These are phyloP conservation scores for Canavalia gladiata DNA, from an alignment of 306 rosid species.

Conservation along the genomic window DNA sequence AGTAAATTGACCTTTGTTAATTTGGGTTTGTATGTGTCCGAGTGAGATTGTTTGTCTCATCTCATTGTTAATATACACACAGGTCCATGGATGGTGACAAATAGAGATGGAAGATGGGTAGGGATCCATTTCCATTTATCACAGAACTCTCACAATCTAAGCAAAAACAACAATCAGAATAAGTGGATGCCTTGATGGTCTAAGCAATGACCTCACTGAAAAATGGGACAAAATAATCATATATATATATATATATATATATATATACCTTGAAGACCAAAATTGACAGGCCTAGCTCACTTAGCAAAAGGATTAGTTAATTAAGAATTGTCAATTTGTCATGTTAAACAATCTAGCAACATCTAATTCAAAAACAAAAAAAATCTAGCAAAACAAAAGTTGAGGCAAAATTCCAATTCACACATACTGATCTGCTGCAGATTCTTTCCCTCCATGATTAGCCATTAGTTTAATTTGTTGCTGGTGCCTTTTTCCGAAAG, in stretches of 20 bases:
- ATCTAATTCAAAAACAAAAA: neutral
- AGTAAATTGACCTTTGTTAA: slow-evolving; percentile 1
- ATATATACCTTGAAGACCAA: slow-evolving; percentile 18
- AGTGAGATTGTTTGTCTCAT: slow-evolving; percentile 42
- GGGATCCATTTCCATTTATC: slow-evolving; percentile 47
- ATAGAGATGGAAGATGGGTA: slow-evolving; percentile 43
- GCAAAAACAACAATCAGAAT: slow-evolving; percentile 27
- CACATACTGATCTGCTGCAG: slow-evolving; percentile 16
- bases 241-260: slow-evolving; percentile 11
- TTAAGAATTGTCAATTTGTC: slow-evolving; percentile 37
- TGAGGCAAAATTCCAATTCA: slow-evolving; percentile 34
- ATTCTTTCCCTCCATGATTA: slow-evolving; percentile 23
- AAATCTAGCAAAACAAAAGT: neutral
- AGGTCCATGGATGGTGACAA: slow-evolving; percentile 53
- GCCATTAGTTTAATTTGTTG: slow-evolving; percentile 16
- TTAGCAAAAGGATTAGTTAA: neutral
- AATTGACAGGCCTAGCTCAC: slow-evolving; percentile 35
- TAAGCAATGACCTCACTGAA: slow-evolving; percentile 61
- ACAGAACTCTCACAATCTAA: slow-evolving; percentile 44
- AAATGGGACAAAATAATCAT: slow-evolving; percentile 35
- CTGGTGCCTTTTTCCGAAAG: slow-evolving; percentile 37
- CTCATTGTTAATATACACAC: slow-evolving; percentile 14
- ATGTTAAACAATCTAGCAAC: slow-evolving; percentile 11
- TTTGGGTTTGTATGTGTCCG: neutral
- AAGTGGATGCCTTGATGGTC: slow-evolving; percentile 49